Evolutionary conservation across 129 eudicot species (phyloP).

Genomic region (Artemisia argyi): DNA sequence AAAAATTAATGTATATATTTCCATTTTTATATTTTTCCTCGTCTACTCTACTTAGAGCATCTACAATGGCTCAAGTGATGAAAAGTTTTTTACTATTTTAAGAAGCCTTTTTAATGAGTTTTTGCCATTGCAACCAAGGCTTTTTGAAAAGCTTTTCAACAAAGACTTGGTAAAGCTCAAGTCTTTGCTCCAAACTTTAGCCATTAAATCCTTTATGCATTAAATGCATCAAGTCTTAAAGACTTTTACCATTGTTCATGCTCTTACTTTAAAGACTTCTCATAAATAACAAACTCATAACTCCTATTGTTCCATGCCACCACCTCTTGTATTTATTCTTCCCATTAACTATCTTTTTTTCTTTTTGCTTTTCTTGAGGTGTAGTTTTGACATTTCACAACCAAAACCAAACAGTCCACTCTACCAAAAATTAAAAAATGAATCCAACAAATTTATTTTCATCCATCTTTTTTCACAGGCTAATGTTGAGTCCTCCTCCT

Average conservation of each 20-base stretch:
- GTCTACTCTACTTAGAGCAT: constrained; percentile 30
- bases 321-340: constrained; percentile 31
- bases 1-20: constrained; percentile 33
- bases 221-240: no score
- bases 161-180: no score
- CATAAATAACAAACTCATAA: constrained; percentile 21
- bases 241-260: no score
- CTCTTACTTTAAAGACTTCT: constrained; percentile 25
- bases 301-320: constrained; percentile 27
- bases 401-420: constrained; percentile 14
- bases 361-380: background rate
- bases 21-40: constrained; percentile 31
- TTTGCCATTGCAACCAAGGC: no score
- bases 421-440: constrained; percentile 32
- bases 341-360: background rate
- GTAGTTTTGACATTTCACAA: constrained; percentile 26
- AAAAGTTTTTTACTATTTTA: no score
- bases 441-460: constrained; percentile 14
- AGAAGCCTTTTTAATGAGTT: no score
- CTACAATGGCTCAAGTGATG: no score
- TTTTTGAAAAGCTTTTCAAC: no score
- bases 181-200: no score
- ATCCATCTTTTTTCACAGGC: constrained; percentile 21
- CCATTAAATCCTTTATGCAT: no score
- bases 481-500: constrained; percentile 40